phyloP scores from a whole-genome alignment of 305 asterid genomes.

The Plantago coronopus region DNA sequence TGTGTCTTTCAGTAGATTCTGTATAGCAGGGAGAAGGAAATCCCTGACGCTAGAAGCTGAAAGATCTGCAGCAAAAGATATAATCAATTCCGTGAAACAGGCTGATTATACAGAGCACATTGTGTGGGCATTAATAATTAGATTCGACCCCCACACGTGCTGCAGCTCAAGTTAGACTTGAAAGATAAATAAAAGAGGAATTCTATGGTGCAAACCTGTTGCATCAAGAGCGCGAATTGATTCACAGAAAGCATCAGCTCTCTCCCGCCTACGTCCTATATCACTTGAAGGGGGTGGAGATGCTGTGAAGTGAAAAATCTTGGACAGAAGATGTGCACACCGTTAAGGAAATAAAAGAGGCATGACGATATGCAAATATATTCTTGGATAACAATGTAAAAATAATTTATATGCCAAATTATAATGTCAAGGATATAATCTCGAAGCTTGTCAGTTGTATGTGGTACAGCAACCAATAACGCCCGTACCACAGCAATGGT shows the following conservation, averaged over 20 bases:
- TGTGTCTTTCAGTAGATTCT: conserved; percentile 73
- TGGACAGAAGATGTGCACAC: conserved; percentile 77
- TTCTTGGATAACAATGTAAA: conserved; percentile 14
- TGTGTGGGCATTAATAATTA: background rate
- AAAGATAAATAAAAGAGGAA: conserved; percentile 16
- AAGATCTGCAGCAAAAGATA: conserved; percentile 53
- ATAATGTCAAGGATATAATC: conserved; percentile 78
- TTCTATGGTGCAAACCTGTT: conserved; percentile 52
- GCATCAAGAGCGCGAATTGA: conserved; percentile 98
- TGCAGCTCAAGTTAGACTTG: background rate
- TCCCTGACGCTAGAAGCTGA: conserved; percentile 67
- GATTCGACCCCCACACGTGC: background rate
- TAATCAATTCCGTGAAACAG: conserved; percentile 7
- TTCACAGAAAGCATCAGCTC: conserved; percentile 90
- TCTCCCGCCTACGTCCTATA: conserved; percentile 64
- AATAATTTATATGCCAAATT: conserved; percentile 20
- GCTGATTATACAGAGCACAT: too few species aligned
- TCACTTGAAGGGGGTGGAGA: conserved; percentile 67
- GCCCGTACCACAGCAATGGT: conserved; percentile 90
- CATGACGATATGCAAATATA: conserved; percentile 3
- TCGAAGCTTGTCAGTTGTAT: conserved; percentile 77
- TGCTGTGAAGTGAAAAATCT: conserved; percentile 80
- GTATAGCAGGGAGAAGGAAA: conserved; percentile 84
- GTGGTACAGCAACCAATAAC: conserved; percentile 86
- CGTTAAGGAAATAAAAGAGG: conserved; percentile 45